Evolutionary conservation across 1,284 basidiomycete genomes (phyloP).

Genomic region (Rhizopogon hawkerae): DNA sequence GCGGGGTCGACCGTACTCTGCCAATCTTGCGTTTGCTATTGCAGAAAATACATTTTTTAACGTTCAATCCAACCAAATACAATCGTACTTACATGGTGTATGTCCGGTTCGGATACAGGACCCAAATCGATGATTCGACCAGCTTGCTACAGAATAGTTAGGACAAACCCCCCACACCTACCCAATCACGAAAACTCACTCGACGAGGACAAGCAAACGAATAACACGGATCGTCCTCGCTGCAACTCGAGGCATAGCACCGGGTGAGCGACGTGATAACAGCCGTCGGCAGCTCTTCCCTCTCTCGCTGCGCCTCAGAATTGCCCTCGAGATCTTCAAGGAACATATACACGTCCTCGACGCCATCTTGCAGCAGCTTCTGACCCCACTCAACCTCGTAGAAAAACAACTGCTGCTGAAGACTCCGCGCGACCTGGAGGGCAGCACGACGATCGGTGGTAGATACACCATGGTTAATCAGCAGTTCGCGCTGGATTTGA

Average conservation of each 20-base stretch:
- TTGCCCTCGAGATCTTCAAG: constrained; percentile 75
- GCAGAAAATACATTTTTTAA: constrained; percentile 16
- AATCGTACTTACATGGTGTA: constrained; percentile 20
- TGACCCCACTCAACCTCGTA: constrained; percentile 97
- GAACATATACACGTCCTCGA: constrained; percentile 96
- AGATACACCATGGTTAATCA: constrained; percentile 61
- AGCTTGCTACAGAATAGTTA: constrained; percentile 13
- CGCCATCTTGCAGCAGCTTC: constrained; percentile 75
- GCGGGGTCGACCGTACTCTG: constrained; percentile 55
- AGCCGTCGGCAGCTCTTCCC: constrained; percentile 78
- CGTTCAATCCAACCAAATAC: constrained; percentile 14
- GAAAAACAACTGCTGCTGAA: constrained; percentile 91
- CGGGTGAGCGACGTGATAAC: constrained; percentile 73
- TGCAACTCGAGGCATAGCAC: constrained; percentile 81
- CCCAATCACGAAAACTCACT: constrained; percentile 29
- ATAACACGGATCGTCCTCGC: constrained; percentile 62
- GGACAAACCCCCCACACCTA: constrained; percentile 1
- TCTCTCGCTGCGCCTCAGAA: constrained; percentile 47
- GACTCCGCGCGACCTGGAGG: constrained; percentile 76
- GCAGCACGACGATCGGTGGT: constrained; percentile 73
- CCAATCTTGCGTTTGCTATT: constrained; percentile 58
- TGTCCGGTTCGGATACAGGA: constrained; percentile 20
- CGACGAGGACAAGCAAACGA: constrained; percentile 65
- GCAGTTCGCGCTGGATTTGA: constrained; percentile 64
- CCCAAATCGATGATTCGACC: constrained; percentile 17